A percentile compares a stretch with the other conserved stretches of the same genome.
Evolutionary conservation across 345 rosid genomes (phyloP).

Genomic region (Linum lewisii): DNA sequence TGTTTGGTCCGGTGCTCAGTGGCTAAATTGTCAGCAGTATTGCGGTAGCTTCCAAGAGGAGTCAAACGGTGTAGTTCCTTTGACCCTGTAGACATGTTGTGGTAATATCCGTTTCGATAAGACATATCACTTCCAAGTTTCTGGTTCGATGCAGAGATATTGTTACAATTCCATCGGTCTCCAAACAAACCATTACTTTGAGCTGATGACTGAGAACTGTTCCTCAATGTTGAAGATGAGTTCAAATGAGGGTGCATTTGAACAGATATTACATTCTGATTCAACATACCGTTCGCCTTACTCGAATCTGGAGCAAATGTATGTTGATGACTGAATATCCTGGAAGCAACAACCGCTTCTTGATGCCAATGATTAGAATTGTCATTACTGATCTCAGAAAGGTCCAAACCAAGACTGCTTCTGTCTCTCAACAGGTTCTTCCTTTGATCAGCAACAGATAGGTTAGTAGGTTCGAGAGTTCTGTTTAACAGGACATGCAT

Average conservation of each 20-base stretch:
- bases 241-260: constrained; percentile 17
- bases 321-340: constrained; percentile 7
- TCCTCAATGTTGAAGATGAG: constrained; percentile 12
- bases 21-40: constrained; percentile 16
- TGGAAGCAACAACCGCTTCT: constrained; percentile 10
- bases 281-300: constrained; percentile 12
- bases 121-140: constrained; percentile 17
- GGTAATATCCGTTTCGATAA: constrained; percentile 22
- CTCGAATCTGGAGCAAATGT: constrained; percentile 11
- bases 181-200: constrained; percentile 14
- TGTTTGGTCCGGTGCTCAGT: constrained; percentile 13
- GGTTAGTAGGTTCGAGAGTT: constrained; percentile 1
- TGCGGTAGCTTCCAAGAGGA: constrained; percentile 16
- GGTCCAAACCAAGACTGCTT: constrained; percentile 32
- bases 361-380: constrained; percentile 3
- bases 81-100: constrained; percentile 31
- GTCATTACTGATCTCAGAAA: constrained; percentile 17
- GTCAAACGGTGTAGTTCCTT: constrained; percentile 21
- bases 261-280: constrained; percentile 10
- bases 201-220: constrained; percentile 14
- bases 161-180: constrained; percentile 15
- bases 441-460: constrained; percentile 3
- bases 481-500: not conserved
- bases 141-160: constrained; percentile 25
- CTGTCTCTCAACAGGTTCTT: constrained; percentile 10